phyloP scores from a whole-genome alignment of 345 rosid species.

The Kandelia obovata region DNA sequence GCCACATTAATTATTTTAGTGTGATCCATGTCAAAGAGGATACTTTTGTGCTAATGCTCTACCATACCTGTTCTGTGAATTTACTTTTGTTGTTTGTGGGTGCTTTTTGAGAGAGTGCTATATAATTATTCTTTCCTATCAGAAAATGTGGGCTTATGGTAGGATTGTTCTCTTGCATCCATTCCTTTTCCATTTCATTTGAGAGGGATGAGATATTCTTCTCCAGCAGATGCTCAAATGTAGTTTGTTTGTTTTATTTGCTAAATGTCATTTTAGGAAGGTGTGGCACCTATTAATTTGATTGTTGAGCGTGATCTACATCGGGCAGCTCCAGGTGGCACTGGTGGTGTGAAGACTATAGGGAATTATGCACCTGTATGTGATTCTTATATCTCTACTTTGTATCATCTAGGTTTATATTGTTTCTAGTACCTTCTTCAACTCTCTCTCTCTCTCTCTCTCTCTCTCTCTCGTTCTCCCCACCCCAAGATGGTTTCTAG shows the following conservation, averaged over 20 bases:
- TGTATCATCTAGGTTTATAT: not conserved
- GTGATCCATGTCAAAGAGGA: too few species aligned
- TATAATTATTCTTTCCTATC: too few species aligned
- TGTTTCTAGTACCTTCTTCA: not conserved
- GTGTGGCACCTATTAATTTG: constrained; percentile 64
- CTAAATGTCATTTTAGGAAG: constrained; percentile 57
- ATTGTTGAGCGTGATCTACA: constrained; percentile 60
- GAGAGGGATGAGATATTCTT: not conserved
- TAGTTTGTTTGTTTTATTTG: not conserved
- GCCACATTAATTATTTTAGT: not conserved
- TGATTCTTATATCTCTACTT: not conserved
- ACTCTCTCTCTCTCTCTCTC: not conserved
- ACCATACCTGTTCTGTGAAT: too few species aligned
- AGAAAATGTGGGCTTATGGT: too few species aligned
- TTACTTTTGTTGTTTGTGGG: too few species aligned
- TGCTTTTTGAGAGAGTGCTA: too few species aligned
- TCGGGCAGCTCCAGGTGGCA: constrained; percentile 97
- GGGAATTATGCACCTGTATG: constrained; percentile 94
- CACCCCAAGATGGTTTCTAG: not conserved
- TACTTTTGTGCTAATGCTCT: too few species aligned
- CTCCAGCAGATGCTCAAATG: constrained; percentile 1
- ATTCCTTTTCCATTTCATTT: not conserved
- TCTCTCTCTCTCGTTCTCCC: not conserved
- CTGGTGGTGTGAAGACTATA: constrained; percentile 90
- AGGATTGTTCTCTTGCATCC: too few species aligned